Percentiles rank a stretch among this genome's conserved stretches.
Evolutionary conservation across 495 filamentous ascomycete genomes (phyloP).

Genomic region (Astrothelium subdiscretum): DNA sequence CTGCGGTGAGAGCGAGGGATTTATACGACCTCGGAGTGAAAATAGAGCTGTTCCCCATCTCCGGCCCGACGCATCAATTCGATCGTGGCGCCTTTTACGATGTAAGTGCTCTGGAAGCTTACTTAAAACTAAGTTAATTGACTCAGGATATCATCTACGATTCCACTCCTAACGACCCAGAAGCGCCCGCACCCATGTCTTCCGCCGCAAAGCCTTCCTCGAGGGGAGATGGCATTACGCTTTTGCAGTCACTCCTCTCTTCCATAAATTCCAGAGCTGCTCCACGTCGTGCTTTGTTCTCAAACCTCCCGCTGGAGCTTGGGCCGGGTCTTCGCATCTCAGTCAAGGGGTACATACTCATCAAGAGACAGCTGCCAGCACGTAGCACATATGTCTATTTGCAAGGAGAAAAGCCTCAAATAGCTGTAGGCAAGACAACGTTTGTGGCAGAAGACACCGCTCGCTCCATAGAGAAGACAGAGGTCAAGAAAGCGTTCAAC

Average conservation of each 20-base stretch:
- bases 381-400: constrained; percentile 79
- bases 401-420: constrained; percentile 67
- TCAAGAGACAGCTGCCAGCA: constrained; percentile 69
- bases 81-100: constrained; percentile 86
- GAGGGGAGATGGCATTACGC: constrained; percentile 60
- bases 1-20: constrained; percentile 83
- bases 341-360: constrained; percentile 82
- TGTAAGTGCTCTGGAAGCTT: constrained; percentile 34
- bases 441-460: constrained; percentile 64
- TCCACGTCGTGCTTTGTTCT: constrained; percentile 78
- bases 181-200: constrained; percentile 44
- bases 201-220: constrained; percentile 31
- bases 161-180: constrained; percentile 47
- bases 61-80: constrained; percentile 60
- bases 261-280: constrained; percentile 86
- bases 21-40: constrained; percentile 87
- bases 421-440: constrained; percentile 60
- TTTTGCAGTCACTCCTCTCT: constrained; percentile 72
- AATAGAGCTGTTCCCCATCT: constrained; percentile 92
- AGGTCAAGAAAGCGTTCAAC: constrained; percentile 87
- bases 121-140: constrained; percentile 52
- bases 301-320: constrained; percentile 72
- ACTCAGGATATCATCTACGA: constrained; percentile 31
- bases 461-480: constrained; percentile 61
- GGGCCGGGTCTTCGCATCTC: constrained; percentile 76